A percentile compares a stretch with the other conserved stretches of the same genome.
Evolutionary conservation across 1,284 basidiomycete genomes (phyloP).

Genomic region (Ganoderma multipileum): DNA sequence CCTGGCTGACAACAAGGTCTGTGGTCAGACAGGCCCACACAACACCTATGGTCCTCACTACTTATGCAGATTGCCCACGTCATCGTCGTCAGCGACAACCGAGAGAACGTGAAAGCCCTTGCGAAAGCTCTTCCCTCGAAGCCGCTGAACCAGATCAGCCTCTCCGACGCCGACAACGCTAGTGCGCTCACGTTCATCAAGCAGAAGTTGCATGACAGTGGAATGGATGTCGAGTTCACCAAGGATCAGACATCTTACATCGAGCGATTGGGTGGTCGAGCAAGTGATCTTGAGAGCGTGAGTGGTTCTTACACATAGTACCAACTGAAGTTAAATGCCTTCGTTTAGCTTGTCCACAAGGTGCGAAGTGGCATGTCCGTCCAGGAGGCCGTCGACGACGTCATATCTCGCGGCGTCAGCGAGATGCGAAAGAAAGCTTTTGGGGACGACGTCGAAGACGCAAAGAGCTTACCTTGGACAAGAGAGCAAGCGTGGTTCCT

Average conservation of each 20-base stretch:
- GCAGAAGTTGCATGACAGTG: constrained; percentile 76
- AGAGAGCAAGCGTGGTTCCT: constrained; percentile 90
- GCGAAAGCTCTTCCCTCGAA: constrained; percentile 89
- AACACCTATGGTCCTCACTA: constrained; percentile 23
- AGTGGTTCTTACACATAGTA: constrained; percentile 38
- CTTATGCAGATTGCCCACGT: constrained; percentile 82
- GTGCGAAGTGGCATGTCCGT: constrained; percentile 78
- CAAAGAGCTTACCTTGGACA: constrained; percentile 84
- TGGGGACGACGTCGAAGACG: constrained; percentile 90
- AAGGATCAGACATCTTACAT: constrained; percentile 63
- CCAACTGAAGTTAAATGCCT: background rate
- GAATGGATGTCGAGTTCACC: constrained; percentile 58
- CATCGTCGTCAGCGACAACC: constrained; percentile 89
- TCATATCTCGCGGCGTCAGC: constrained; percentile 79
- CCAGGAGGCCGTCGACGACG: constrained; percentile 88
- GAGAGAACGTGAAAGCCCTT: constrained; percentile 85
- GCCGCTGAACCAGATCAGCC: constrained; percentile 78
- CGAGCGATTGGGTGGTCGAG: constrained; percentile 84
- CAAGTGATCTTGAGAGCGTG: constrained; percentile 86
- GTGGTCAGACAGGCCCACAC: constrained; percentile 26
- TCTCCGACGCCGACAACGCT: constrained; percentile 86
- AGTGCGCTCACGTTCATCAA: constrained; percentile 85
- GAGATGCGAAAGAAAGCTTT: constrained; percentile 93
- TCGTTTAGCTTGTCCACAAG: constrained; percentile 81
- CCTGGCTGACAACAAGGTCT: constrained; percentile 80